These are phyloP conservation scores for Plasmodium relictum DNA, from an alignment of 169 alveolate species.

Conservation along the genomic window DNA sequence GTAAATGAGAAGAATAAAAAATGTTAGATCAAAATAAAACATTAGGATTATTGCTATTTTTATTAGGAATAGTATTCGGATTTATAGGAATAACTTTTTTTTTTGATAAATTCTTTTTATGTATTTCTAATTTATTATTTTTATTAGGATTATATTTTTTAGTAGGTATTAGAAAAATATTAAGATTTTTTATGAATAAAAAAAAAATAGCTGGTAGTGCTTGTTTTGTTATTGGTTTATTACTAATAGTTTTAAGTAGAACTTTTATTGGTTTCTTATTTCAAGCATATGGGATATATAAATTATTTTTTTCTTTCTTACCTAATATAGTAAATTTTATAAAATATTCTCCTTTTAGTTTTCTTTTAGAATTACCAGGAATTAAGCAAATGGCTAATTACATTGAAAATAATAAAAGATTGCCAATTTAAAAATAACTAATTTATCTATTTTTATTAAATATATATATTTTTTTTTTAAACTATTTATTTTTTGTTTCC, in stretches of 20 bases:
- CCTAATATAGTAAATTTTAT: slow-evolving; percentile 81
- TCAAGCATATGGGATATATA: slow-evolving; percentile 80
- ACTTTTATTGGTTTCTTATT: slow-evolving; percentile 78
- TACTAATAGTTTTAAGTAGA: slow-evolving; percentile 63
- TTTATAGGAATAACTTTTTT: slow-evolving; percentile 78
- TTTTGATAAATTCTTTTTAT: slow-evolving; percentile 80
- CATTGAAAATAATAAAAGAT: slow-evolving; percentile 24
- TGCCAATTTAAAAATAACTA: slow-evolving; percentile 40
- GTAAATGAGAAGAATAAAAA: slow-evolving; percentile 41
- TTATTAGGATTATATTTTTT: slow-evolving; percentile 80
- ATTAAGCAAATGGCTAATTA: slow-evolving; percentile 46
- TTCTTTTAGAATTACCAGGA: slow-evolving; percentile 50
- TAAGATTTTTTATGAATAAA: slow-evolving; percentile 78
- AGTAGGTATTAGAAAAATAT: slow-evolving; percentile 82
- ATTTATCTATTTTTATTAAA: not conserved
- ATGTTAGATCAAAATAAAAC: slow-evolving; percentile 70
- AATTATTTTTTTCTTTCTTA: slow-evolving; percentile 81
- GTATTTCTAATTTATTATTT: slow-evolving; percentile 78
- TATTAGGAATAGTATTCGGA: slow-evolving; percentile 67
- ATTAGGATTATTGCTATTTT: slow-evolving; percentile 41
- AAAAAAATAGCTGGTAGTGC: slow-evolving; percentile 79
- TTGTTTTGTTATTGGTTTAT: slow-evolving; percentile 77
- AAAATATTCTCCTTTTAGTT: slow-evolving; percentile 80
- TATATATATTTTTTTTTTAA: not conserved
- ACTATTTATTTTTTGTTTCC: no score